phyloP scores from a whole-genome alignment of 2,329 filamentous ascomycete species.

The Exophiala spinifera region DNA sequence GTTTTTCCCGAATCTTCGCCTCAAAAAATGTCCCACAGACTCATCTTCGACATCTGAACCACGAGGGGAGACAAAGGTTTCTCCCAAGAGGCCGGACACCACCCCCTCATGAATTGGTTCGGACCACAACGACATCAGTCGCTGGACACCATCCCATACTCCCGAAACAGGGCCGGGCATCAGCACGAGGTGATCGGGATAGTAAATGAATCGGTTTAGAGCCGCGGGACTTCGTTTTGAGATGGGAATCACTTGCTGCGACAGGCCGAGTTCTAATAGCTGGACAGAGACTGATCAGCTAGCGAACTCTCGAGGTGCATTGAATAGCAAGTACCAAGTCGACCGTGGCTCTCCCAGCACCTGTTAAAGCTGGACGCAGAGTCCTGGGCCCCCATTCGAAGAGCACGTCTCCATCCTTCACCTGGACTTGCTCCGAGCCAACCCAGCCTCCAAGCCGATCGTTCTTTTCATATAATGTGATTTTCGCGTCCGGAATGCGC shows the following conservation, averaged over 20 bases:
- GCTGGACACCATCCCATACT: constrained; percentile 33
- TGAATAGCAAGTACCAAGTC: constrained; percentile 59
- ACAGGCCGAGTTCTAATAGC: constrained; percentile 58
- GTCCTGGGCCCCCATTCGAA: constrained; percentile 85
- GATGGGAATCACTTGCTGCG: constrained; percentile 56
- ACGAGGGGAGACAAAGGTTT: constrained; percentile 28
- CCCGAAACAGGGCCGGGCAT: constrained; percentile 48
- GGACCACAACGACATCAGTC: constrained; percentile 39
- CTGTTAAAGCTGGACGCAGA: constrained; percentile 53
- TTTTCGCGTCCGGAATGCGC: constrained; percentile 63
- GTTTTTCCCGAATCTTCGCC: constrained; percentile 51
- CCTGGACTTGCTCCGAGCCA: constrained; percentile 60
- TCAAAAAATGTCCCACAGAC: constrained; percentile 67
- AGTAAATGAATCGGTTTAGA: constrained; percentile 77
- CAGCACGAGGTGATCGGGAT: constrained; percentile 73
- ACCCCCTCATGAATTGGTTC: constrained; percentile 58
- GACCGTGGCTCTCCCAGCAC: constrained; percentile 64
- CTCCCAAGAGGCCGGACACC: constrained; percentile 35
- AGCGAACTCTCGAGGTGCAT: constrained; percentile 1
- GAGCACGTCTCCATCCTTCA: constrained; percentile 61
- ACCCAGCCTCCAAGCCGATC: constrained; percentile 80
- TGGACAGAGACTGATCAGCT: constrained; percentile 33
- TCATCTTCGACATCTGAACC: constrained; percentile 55
- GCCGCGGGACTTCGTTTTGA: constrained; percentile 51
- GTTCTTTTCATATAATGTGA: constrained; percentile 77